Evolutionary conservation across 257 asterid species (phyloP).

Genomic region (Misopates orontium): DNA sequence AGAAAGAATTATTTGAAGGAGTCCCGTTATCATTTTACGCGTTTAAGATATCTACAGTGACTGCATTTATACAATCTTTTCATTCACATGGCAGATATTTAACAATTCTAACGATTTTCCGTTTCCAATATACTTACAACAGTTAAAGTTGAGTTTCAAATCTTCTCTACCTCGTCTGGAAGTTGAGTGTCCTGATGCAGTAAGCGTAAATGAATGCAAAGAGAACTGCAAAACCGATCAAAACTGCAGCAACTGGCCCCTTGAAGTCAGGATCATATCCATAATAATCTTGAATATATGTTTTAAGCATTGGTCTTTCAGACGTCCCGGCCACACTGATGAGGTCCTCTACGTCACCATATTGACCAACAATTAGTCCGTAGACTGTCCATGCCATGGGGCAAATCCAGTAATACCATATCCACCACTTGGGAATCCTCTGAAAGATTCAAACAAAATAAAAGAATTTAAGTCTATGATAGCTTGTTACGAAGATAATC

Average conservation of each 20-base stretch:
- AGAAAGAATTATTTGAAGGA: no score
- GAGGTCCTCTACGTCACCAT: slow-evolving; percentile 45
- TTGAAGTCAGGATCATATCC: slow-evolving; percentile 52
- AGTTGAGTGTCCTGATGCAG: slow-evolving; percentile 58
- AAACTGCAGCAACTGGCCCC: slow-evolving; percentile 52
- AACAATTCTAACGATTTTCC: no score
- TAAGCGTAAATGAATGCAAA: slow-evolving; percentile 59
- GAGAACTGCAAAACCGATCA: slow-evolving; percentile 50
- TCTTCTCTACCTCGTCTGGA: slow-evolving; percentile 45
- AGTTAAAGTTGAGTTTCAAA: no score
- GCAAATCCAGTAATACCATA: slow-evolving; percentile 93
- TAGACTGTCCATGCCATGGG: slow-evolving; percentile 95
- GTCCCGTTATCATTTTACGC: no score
- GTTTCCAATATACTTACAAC: no score
- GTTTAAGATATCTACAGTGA: no score
- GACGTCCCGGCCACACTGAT: slow-evolving; percentile 37
- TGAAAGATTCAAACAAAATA: slow-evolving; percentile 27
- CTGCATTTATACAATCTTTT: no score
- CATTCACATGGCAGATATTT: no score
- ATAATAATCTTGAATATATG: slow-evolving; percentile 39
- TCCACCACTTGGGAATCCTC: slow-evolving; percentile 93
- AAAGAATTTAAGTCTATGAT: no score
- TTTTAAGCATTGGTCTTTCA: slow-evolving; percentile 32
- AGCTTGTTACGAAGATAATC: slow-evolving; percentile 5
- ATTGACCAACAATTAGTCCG: slow-evolving; percentile 73